Evolutionary conservation across 495 filamentous ascomycete species (phyloP).

Genomic region (Annulohypoxylon stygium): DNA sequence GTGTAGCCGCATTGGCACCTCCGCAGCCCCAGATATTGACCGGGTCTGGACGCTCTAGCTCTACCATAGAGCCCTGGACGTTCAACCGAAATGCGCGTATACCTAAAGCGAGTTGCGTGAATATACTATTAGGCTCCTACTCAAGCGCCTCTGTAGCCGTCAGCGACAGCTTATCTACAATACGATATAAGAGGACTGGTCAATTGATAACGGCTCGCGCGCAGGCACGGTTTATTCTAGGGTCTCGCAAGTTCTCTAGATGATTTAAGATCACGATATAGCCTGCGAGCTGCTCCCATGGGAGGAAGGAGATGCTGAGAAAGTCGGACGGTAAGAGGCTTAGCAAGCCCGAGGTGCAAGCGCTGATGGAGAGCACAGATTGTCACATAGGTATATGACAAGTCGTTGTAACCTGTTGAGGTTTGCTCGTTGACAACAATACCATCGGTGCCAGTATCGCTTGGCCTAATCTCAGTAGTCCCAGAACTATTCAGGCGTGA

Average conservation of each 20-base stretch:
- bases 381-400: not conserved
- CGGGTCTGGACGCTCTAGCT: not conserved
- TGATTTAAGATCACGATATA: not conserved
- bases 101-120: not conserved
- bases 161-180: not conserved
- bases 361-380: not conserved
- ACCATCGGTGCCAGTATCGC: not conserved
- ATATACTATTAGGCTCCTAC: not conserved
- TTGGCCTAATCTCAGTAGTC: not conserved
- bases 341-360: not conserved
- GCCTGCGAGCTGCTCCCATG: not conserved
- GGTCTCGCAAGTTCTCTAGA: not conserved
- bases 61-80: not conserved
- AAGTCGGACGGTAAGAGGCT: not conserved
- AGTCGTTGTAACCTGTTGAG: not conserved
- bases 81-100: not conserved
- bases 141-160: not conserved
- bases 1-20: not conserved
- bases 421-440: not conserved
- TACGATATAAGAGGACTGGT: not conserved
- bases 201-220: not conserved
- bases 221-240: not conserved
- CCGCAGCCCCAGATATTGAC: not conserved
- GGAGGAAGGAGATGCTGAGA: not conserved
- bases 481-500: not conserved